phyloP scores from a whole-genome alignment of 108 stramenopile species.

The Fragilaria radians region DNA sequence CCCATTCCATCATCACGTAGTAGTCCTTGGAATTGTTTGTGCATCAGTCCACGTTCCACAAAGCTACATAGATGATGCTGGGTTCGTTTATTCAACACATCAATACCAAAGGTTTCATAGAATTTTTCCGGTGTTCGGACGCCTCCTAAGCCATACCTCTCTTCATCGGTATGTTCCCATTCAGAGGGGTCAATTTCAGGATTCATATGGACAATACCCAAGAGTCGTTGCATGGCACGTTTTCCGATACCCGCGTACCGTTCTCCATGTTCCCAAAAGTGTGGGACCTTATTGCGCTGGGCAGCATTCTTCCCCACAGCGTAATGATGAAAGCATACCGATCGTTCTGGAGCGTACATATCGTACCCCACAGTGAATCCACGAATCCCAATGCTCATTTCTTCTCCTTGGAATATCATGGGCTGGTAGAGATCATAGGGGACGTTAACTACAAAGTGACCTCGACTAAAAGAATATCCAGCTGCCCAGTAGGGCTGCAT shows the following conservation, averaged over 20 bases:
- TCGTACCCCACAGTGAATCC: conserved; percentile 88
- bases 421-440: conserved; percentile 63
- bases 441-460: conserved; percentile 81
- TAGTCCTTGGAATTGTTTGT: conserved; percentile 39
- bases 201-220: conserved; percentile 89
- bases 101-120: conserved; percentile 75
- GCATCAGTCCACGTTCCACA: conserved; percentile 63
- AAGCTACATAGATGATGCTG: conserved; percentile 69
- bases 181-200: conserved; percentile 42
- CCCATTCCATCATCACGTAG: conserved; percentile 81
- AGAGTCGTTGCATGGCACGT: conserved; percentile 68
- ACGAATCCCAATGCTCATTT: conserved; percentile 70
- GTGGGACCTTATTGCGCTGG: conserved; percentile 58
- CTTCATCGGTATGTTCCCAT: conserved; percentile 66
- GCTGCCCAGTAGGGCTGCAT: conserved; percentile 85
- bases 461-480: conserved; percentile 82
- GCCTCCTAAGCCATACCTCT: conserved; percentile 74
- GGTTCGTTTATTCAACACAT: conserved; percentile 58
- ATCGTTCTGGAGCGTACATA: conserved; percentile 79
- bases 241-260: conserved; percentile 50
- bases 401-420: conserved; percentile 89
- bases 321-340: conserved; percentile 88
- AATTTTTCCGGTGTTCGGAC: conserved; percentile 76
- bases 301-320: conserved; percentile 60
- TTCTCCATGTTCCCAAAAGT: conserved; percentile 70